Evolutionary conservation across 257 asterid genomes (phyloP), one percentile per base, ranked within the genome.

Genomic region (Lithospermum erythrorhizon): DNA sequence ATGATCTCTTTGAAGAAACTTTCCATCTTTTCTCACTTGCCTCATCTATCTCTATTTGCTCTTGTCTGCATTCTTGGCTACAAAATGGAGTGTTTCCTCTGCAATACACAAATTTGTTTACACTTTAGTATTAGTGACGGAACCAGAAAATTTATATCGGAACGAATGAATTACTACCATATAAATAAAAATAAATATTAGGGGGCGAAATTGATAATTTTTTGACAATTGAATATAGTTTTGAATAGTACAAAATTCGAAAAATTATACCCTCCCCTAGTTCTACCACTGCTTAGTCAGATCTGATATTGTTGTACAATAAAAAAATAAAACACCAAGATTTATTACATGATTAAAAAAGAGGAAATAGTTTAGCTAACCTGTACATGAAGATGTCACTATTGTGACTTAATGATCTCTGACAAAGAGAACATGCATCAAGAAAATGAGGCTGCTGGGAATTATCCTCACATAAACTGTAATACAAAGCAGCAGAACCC

Each of bases 311-410:
- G n/a, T n/a, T n/a, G n/a, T n/a, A n/a, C n/a, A n/a, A 17, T 21
- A 22, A 7, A 65, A 32, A 55, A 23, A 8, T 27, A 27, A 2
- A 27, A 5, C 13, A 35, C 14, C 0, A 35, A 35, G 14, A 35
- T 35, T 7, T 35, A 35, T 35, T 2, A 27, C 4, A 24, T 24
- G 27, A 30, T 30, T 4, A 7, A 48, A 4, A 9, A 62, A 25
- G 14, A n/a, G 15, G 18, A 4, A 19, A 30, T 23, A 55, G 20
- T 24, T 35, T 65, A 25, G 45, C 75, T 41, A 23, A 90, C 98
- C 95, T 90, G 90, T 90, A 90, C 98, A 90, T 90, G 81, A 85
- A 90, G 70, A 90, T 90, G 74, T 90, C 98, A 41, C 65, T 70
- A 75, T 82, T 85, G 21, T 68, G 89, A 75, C 77, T 67, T 72